A percentile compares a stretch with the other conserved stretches of the same genome.
Evolutionary conservation across 106 monocot genomes (phyloP).

Genomic region (Dendrobium chrysotoxum): DNA sequence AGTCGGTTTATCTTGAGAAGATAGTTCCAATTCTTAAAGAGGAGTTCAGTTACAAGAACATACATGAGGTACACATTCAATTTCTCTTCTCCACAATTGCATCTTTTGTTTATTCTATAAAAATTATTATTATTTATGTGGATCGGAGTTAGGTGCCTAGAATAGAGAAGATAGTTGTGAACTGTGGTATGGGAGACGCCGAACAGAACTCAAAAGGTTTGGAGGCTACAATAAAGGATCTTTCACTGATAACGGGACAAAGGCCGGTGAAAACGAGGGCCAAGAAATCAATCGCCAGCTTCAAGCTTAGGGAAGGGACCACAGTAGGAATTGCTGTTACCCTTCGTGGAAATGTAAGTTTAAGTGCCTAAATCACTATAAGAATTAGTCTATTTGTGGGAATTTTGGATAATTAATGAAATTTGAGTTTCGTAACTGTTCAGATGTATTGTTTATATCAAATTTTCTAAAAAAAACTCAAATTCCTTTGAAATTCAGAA

Average conservation of each 20-base stretch:
- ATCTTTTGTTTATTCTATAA: neutral
- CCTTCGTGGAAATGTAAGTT: conserved; percentile 71
- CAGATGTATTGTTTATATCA: neutral
- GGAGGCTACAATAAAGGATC: conserved; percentile 73
- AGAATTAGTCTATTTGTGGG: neutral
- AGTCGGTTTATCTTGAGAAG: conserved; percentile 49
- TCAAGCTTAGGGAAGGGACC: conserved; percentile 79
- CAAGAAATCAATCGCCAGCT: conserved; percentile 66
- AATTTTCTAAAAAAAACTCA: neutral
- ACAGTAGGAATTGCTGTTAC: conserved; percentile 85
- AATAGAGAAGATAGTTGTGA: conserved; percentile 89
- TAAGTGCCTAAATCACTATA: neutral
- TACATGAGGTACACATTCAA: conserved; percentile 55
- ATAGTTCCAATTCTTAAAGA: conserved; percentile 66
- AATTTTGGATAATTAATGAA: no score
- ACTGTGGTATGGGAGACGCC: conserved; percentile 93
- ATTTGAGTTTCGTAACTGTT: neutral
- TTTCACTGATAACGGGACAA: conserved; percentile 78
- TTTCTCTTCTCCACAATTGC: neutral
- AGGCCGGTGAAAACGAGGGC: conserved; percentile 83
- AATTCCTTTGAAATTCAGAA: neutral
- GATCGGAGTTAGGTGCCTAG: conserved; percentile 57
- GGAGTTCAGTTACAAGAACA: conserved; percentile 76
- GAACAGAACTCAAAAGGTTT: conserved; percentile 86
- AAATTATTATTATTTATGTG: neutral